Conservation (phyloP, 108 stramenopile genomes). For the Discostella pseudostelligera region DNA sequence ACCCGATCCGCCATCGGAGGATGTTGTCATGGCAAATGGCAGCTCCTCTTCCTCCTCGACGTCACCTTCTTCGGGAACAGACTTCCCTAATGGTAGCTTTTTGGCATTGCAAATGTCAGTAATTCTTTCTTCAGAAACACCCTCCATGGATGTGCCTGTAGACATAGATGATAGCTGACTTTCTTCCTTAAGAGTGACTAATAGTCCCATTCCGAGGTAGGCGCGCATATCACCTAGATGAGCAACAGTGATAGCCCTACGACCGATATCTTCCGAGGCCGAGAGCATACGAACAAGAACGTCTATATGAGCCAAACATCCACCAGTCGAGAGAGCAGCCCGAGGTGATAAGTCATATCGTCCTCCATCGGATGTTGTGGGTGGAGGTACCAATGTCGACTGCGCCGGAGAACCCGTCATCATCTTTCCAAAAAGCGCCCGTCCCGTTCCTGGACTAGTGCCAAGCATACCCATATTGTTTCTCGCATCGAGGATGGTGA, state of each 20-base stretch:
- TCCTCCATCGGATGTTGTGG: constrained; percentile 22
- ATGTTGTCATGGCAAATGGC: constrained; percentile 75
- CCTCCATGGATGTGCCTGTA: constrained; percentile 73
- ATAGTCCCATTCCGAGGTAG: constrained; percentile 76
- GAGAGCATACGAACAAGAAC: constrained; percentile 69
- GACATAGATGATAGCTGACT: constrained; percentile 49
- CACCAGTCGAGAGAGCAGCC: constrained; percentile 35
- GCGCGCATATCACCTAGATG: constrained; percentile 85
- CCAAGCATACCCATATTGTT: constrained; percentile 73
- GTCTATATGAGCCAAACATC: constrained; percentile 64
- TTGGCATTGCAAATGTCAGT: constrained; percentile 12
- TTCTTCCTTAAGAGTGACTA: constrained; percentile 47
- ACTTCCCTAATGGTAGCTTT: constrained; percentile 23
- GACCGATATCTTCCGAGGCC: constrained; percentile 85
- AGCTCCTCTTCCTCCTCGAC: constrained; percentile 81
- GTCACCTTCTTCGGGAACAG: constrained; percentile 49
- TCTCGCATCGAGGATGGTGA: constrained; percentile 45
- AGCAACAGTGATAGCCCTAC: constrained; percentile 83
- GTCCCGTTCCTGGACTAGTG: constrained; percentile 89
- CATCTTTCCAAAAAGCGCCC: constrained; percentile 69
- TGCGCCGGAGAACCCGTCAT: constrained; percentile 47
- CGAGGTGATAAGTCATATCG: constrained; percentile 31
- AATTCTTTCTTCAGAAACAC: constrained; percentile 61
- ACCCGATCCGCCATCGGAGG: constrained; percentile 12
- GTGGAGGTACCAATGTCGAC: constrained; percentile 7